These are phyloP conservation scores for Aspergillus sp. DNA, from an alignment of 2,329 filamentous ascomycete genomes.

Conservation along the genomic window DNA sequence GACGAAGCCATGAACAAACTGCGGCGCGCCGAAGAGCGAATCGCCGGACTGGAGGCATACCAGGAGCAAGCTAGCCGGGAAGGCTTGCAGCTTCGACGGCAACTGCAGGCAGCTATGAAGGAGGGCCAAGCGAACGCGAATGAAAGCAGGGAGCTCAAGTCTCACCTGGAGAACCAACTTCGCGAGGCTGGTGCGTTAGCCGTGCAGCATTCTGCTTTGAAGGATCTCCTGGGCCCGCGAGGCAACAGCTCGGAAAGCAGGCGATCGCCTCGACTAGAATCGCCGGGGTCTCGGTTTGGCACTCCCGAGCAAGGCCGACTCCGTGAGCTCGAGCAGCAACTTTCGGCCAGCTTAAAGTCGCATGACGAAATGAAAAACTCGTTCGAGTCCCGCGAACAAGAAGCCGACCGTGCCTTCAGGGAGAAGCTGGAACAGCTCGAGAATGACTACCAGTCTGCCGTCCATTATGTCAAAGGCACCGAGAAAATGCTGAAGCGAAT, in stretches of 20 bases:
- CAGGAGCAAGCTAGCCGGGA: slow-evolving; percentile 96
- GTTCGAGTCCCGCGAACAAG: slow-evolving; percentile 70
- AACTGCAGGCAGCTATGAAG: slow-evolving; percentile 73
- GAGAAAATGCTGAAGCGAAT: slow-evolving; percentile 99
- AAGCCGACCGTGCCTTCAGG: slow-evolving; percentile 80
- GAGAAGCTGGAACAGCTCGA: slow-evolving; percentile 91
- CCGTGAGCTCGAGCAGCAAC: slow-evolving; percentile 78
- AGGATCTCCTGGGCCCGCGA: slow-evolving; percentile 82
- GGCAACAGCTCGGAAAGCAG: slow-evolving; percentile 64
- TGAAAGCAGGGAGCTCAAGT: slow-evolving; percentile 70
- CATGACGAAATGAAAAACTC: slow-evolving; percentile 76
- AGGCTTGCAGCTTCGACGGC: slow-evolving; percentile 77
- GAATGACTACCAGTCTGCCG: slow-evolving; percentile 94
- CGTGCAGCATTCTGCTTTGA: slow-evolving; percentile 86
- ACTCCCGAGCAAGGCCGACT: slow-evolving; percentile 71
- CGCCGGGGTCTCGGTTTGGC: slow-evolving; percentile 63
- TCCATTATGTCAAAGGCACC: slow-evolving; percentile 95
- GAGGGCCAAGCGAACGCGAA: slow-evolving; percentile 76
- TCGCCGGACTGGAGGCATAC: slow-evolving; percentile 91
- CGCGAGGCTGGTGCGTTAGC: slow-evolving; percentile 88
- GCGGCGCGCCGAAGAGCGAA: slow-evolving; percentile 86
- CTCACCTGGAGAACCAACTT: slow-evolving; percentile 74
- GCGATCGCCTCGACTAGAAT: slow-evolving; percentile 62
- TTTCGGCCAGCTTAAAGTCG: slow-evolving; percentile 64
- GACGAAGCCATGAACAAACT: slow-evolving; percentile 81